phyloP scores from a whole-genome alignment of 176 grass and related monocot species.

The Eleusine indica region DNA sequence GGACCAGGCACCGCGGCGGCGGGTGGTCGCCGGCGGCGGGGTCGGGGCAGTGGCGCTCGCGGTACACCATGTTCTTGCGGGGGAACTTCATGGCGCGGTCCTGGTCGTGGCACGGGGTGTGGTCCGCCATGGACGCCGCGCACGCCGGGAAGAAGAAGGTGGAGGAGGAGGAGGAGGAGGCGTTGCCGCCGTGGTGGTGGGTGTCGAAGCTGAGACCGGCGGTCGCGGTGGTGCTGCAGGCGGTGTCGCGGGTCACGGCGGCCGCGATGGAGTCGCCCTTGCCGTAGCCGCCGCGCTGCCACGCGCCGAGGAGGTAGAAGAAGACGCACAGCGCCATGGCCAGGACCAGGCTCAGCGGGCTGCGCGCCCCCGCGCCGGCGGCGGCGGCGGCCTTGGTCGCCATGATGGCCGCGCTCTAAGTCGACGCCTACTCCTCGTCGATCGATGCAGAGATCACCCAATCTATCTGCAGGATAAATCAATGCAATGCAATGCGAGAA shows the following conservation, averaged over 20 bases:
- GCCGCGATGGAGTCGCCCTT: conserved; percentile 80
- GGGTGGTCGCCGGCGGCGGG: conserved; percentile 40
- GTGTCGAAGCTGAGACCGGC: conserved; percentile 64
- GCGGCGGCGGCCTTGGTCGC: conserved; percentile 48
- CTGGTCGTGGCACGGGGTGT: conserved; percentile 96
- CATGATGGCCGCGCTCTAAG: conserved; percentile 38
- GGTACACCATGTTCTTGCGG: conserved; percentile 79
- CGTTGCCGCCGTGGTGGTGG: conserved; percentile 54
- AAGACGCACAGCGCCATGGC: conserved; percentile 71
- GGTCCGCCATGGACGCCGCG: conserved; percentile 62
- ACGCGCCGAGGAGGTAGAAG: conserved; percentile 83
- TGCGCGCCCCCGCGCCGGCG: conserved; percentile 43
- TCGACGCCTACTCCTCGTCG: not conserved
- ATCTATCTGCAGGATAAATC: not conserved
- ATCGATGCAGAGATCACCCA: not conserved
- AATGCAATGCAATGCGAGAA: not conserved
- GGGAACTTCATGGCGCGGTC: conserved; percentile 82
- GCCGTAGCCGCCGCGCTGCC: conserved; percentile 77
- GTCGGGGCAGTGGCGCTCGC: conserved; percentile 84
- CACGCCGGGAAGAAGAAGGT: conserved; percentile 50
- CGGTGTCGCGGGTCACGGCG: conserved; percentile 46
- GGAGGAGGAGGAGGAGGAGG: not conserved
- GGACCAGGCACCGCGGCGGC: conserved; percentile 77
- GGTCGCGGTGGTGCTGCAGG: conserved; percentile 18
- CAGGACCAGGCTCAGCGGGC: conserved; percentile 66